Evolutionary conservation across 2,329 filamentous ascomycete species (phyloP), one percentile per base, ranked within the genome.

Genomic region (Colletotrichum zoysiae): DNA sequence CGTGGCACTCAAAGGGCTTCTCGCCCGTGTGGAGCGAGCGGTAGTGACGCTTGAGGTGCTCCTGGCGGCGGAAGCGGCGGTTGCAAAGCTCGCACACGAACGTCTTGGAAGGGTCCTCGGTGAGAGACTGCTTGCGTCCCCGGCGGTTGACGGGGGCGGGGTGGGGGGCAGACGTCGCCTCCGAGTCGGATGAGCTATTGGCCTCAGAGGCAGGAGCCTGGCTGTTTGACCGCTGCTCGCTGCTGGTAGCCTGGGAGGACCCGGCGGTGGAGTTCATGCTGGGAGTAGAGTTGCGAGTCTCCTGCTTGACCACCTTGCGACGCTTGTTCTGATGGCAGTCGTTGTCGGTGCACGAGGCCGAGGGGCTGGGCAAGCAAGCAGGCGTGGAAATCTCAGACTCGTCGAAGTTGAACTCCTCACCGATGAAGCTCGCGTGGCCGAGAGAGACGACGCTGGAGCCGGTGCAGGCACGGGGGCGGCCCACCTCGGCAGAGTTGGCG

Each of bases 41-140:
- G 87, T 97, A 97, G 87, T 99, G 96, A 74, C 96, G 93, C 91
- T 99, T 99, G 73, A 99, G 90, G 80, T 99, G 96, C 83, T 99
- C 96, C 84, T 99, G 96, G 74, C 96, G 94, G 74, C 96, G 93
- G 92, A 99, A 99, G 73, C 96, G 94, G 75, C 96, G 95, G 78
- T 94, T 95, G 91, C 96, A 99, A 30, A 98, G 89, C 68, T 95
- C 95, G 85, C 96, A 99, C 73, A 97, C 94, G 75, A 98, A 99
- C 0, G 95, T 98, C 91, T 99, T 99, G 78, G 94, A 97, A 1
- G 96, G 96, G 78, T 99, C 96, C 79, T 98, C 96, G 6, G 96
- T 98, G 77, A 98, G 84, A 1, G 96, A 98, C 85, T 99, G 96
- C 91, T 99, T 99, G 83, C 96, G 95, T 72, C 96, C 96, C 71